phyloP scores from a whole-genome alignment of 495 filamentous ascomycete species.

The Pyrenula massariospora region DNA sequence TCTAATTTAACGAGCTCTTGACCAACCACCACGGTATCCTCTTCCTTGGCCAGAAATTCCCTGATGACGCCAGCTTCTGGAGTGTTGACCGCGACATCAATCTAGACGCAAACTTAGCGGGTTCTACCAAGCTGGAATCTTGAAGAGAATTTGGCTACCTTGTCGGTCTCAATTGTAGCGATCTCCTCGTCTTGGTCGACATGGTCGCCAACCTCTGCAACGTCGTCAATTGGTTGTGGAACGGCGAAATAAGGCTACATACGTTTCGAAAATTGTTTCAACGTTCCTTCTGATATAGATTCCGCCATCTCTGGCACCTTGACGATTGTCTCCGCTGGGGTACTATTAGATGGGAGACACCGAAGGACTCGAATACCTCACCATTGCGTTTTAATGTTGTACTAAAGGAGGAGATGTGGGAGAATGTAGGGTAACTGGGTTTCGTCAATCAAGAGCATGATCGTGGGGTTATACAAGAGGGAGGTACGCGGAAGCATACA shows the following conservation, averaged over 20 bases:
- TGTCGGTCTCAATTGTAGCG: conserved; percentile 99
- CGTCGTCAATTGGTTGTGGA: conserved; percentile 11
- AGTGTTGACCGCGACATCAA: conserved; percentile 91
- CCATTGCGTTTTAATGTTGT: conserved; percentile 16
- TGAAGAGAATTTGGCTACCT: conserved; percentile 46
- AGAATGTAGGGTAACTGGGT: conserved; percentile 33
- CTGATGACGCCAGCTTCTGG: conserved; percentile 85
- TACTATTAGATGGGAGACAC: conserved; percentile 3
- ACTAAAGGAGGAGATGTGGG: conserved; percentile 59
- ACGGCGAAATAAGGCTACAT: conserved; percentile 11
- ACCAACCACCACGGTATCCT: conserved; percentile 91
- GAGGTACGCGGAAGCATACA: conserved; percentile 11
- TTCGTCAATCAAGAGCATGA: no score
- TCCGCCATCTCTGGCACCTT: conserved; percentile 98
- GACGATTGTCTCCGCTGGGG: conserved; percentile 62
- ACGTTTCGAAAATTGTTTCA: conserved; percentile 93
- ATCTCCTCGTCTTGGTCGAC: conserved; percentile 97
- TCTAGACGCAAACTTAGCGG: conserved; percentile 37
- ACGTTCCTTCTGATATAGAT: conserved; percentile 93
- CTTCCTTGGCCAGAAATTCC: conserved; percentile 84
- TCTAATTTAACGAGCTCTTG: conserved; percentile 84
- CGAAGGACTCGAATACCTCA: conserved; percentile 18
- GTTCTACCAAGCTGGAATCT: background rate
- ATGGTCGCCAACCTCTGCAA: conserved; percentile 73
- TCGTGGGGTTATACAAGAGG: no score